phyloP scores from a whole-genome alignment of 139 green algal species.

The Volvox reticuliferus region DNA sequence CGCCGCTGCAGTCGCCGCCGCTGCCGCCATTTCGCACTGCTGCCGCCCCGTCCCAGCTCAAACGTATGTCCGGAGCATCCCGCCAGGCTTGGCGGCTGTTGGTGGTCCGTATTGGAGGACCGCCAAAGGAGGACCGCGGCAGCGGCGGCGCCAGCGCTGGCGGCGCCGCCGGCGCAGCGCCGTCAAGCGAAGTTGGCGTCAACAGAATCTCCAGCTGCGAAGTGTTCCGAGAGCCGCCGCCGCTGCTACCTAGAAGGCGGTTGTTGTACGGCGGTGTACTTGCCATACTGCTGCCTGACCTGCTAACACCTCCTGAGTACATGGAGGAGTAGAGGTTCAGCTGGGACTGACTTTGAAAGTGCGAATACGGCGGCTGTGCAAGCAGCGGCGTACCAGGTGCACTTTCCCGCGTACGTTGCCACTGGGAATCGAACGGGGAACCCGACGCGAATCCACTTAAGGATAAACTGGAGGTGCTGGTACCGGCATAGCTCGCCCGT shows the following conservation, averaged over 20 bases:
- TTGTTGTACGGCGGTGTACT: not conserved
- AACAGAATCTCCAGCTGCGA: not conserved
- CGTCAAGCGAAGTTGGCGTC: not conserved
- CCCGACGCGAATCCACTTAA: not conserved
- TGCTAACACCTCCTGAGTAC: too few relatives aligned
- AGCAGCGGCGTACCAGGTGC: too few relatives aligned
- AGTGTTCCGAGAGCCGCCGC: not conserved
- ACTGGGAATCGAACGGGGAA: not conserved
- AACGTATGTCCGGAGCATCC: not conserved
- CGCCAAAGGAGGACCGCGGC: too few relatives aligned
- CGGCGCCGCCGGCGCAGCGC: not conserved
- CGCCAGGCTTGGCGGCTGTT: not conserved
- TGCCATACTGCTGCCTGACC: too few relatives aligned
- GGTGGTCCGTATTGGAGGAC: not conserved
- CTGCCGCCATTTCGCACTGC: not conserved
- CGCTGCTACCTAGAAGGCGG: not conserved
- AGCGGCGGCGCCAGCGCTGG: not conserved
- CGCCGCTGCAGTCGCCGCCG: not conserved
- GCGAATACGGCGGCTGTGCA: too few relatives aligned
- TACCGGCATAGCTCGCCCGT: not conserved
- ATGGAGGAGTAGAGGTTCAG: too few relatives aligned
- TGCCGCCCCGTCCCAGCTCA: not conserved
- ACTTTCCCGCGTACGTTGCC: not conserved
- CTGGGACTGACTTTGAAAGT: too few relatives aligned
- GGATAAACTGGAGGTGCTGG: not conserved